A percentile compares a stretch with the other conserved stretches of the same genome.
Conservation (phyloP, 257 asterid genomes). For the Phtheirospermum japonicum region DNA sequence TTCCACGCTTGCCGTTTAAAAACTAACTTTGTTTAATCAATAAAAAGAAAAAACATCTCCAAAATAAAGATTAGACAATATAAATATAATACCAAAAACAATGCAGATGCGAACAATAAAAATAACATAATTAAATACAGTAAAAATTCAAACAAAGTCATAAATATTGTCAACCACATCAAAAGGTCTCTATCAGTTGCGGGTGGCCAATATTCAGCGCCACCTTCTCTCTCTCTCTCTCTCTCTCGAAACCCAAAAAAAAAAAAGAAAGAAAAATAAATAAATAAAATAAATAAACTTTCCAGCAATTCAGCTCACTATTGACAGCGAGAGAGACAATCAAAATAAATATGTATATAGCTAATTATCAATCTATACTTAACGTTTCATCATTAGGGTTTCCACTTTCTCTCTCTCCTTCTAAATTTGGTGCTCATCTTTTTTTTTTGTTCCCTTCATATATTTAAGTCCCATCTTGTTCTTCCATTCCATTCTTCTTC, state of each 20-base stretch:
- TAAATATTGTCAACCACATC: background rate
- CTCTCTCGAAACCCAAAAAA: background rate
- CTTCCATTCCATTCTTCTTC: conserved; percentile 35
- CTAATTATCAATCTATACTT: conserved; percentile 27
- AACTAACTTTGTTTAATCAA: too few relatives aligned
- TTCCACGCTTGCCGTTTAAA: too few relatives aligned
- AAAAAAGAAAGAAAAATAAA: background rate
- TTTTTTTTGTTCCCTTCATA: conserved; percentile 5
- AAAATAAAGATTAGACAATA: too few relatives aligned
- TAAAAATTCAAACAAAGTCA: background rate
- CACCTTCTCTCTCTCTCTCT: too few relatives aligned
- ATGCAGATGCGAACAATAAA: too few relatives aligned
- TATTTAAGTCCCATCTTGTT: conserved; percentile 34
- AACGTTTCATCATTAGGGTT: conserved; percentile 67
- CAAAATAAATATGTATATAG: conserved; percentile 24
- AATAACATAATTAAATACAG: background rate
- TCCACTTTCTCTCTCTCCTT: conserved; percentile 35
- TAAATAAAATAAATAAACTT: too few relatives aligned
- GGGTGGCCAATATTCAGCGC: conserved; percentile 54
- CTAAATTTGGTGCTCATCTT: background rate
- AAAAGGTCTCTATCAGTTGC: conserved; percentile 57
- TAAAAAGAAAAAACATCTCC: too few relatives aligned
- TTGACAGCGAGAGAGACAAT: conserved; percentile 33
- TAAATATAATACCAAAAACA: too few relatives aligned
- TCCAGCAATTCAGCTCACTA: conserved; percentile 58